Evolutionary conservation across 768 basidiomycete genomes (phyloP).

Genomic region (Phaeotremella fagi): DNA sequence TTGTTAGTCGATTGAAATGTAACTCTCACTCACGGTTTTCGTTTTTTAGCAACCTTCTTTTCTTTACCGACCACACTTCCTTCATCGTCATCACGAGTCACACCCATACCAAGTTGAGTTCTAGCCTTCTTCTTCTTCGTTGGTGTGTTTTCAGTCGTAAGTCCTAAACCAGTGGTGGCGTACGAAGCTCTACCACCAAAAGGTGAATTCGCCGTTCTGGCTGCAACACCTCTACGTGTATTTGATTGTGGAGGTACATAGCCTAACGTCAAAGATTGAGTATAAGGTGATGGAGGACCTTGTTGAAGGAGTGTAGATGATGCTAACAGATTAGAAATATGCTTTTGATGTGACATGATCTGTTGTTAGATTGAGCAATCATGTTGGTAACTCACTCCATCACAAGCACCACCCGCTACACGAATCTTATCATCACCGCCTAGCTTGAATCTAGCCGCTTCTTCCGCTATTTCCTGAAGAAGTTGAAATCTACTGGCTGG

Average conservation of each 20-base stretch:
- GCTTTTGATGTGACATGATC: slow-evolving; percentile 48
- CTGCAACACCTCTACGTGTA: slow-evolving; percentile 20
- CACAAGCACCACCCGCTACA: slow-evolving; percentile 84
- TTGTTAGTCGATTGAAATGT: not conserved
- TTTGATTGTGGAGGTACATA: slow-evolving; percentile 11
- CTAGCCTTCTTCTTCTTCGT: slow-evolving; percentile 43
- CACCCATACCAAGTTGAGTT: slow-evolving; percentile 22
- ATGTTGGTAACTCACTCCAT: slow-evolving; percentile 63
- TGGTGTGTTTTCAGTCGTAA: slow-evolving; percentile 29
- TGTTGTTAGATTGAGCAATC: not conserved
- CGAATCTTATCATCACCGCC: slow-evolving; percentile 98
- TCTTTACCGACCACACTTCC: slow-evolving; percentile 25
- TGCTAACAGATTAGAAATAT: slow-evolving; percentile 43
- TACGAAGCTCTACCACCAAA: slow-evolving; percentile 23
- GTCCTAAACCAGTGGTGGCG: slow-evolving; percentile 3
- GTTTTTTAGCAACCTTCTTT: slow-evolving; percentile 29
- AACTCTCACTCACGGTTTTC: slow-evolving; percentile 32
- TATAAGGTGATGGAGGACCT: slow-evolving; percentile 34
- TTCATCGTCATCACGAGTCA: slow-evolving; percentile 34
- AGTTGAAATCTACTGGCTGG: slow-evolving; percentile 69
- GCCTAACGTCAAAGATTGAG: slow-evolving; percentile 31
- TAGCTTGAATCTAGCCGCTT: slow-evolving; percentile 81
- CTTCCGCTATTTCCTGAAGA: slow-evolving; percentile 88
- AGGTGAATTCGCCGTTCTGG: slow-evolving; percentile 37
- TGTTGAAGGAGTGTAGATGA: slow-evolving; percentile 44